These are phyloP conservation scores for Pterulicium gracile DNA, from an alignment of 1,284 basidiomycete genomes.

Conservation along the genomic window DNA sequence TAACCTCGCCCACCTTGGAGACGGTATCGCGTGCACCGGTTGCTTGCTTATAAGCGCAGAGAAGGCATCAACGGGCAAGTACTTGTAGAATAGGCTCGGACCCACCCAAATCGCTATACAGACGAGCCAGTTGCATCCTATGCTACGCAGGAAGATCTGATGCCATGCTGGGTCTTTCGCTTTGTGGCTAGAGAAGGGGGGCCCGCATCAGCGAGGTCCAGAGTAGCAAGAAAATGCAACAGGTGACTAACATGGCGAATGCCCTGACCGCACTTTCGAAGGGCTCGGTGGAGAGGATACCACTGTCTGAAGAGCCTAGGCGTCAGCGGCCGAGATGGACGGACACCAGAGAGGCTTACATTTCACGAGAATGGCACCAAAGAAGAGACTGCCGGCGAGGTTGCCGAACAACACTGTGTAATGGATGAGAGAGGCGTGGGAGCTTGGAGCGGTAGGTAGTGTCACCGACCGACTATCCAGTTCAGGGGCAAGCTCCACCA, in stretches of 20 bases:
- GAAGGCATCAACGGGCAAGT: too few species aligned
- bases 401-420: constrained; percentile 58
- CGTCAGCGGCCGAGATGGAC: not conserved
- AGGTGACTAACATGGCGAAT: constrained; percentile 40
- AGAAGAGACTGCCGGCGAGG: constrained; percentile 60
- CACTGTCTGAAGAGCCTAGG: constrained; percentile 30
- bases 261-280: constrained; percentile 40
- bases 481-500: constrained; percentile 60
- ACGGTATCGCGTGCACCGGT: constrained; percentile 61
- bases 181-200: constrained; percentile 34
- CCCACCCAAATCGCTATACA: constrained; percentile 70
- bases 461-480: constrained; percentile 48
- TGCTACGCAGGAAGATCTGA: constrained; percentile 66
- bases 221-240: not conserved
- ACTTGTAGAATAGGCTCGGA: constrained; percentile 6
- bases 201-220: constrained; percentile 2
- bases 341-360: constrained; percentile 28
- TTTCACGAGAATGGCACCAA: constrained; percentile 54
- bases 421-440: constrained; percentile 4
- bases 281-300: constrained; percentile 45
- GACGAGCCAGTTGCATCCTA: constrained; percentile 74
- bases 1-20: constrained; percentile 42
- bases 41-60: constrained; percentile 41
- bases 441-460: not conserved
- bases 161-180: constrained; percentile 57